Base-by-base conservation (phyloP, 75 land plant species). In the Pinus albicaulis region DNA sequence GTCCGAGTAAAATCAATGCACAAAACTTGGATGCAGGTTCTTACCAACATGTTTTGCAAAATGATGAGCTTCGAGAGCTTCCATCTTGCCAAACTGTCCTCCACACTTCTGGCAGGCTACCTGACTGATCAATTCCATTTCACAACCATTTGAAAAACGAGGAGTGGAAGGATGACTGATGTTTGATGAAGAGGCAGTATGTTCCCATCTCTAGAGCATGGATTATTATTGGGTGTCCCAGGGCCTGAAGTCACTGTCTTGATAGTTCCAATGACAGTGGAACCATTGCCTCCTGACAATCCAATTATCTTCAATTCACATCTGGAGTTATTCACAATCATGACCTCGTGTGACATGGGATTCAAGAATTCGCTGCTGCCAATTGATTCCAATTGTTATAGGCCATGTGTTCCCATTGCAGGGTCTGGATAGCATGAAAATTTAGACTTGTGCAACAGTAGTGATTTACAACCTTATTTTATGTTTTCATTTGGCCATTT, bases 41-140 rank as follows among this genome's bases (percentile, higher is more conserved):
- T 70, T 72, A 93, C 96, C 97, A 75, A 94, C 94, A 86, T 94
- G 97, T 71, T 88, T 89, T 61, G 91, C 87, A 70, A 89, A 90
- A 75, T 92, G 94, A 75, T 94, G 97, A 3, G 85, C 59, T 74
- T 94, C 95, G 60, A 86, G 80, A 75, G 88, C 89, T 72, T 89
- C 94, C 81, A 78, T 82, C 75, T 89, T 92, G 57, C 60, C 59
- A 72, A 92, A 92, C 48, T 82, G 80, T 74, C 92, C 97, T 15
- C 94, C 97, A 76, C 97, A 94, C 65, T 88, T 92, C 65, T 86
- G 92, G 75, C 97, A 94, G 55, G 71, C 73, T 13, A 86, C 68
- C 57, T 13, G 44, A 28, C 57, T 72, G 57, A 22, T 52, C 6
- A 53, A 4, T 55, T 72, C 74, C 74, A 24, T 4, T 72, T 55